These are phyloP conservation scores for Zygoascus hellenicus DNA, from an alignment of 1,139 yeast genomes.

Conservation along the genomic window DNA sequence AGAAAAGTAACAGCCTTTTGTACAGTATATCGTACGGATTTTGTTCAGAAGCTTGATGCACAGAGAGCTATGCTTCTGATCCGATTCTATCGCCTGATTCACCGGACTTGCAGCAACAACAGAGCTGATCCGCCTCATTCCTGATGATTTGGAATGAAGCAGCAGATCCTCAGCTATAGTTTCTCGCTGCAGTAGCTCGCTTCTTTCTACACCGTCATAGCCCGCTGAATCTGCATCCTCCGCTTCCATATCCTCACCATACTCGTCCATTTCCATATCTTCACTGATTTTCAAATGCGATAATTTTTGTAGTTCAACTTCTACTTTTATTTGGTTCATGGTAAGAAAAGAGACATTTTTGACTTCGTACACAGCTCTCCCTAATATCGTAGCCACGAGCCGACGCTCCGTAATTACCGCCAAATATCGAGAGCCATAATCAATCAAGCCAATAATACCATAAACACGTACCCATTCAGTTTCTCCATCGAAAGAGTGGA, in stretches of 20 bases:
- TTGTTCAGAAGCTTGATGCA: constrained; percentile 16
- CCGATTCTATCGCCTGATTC: neutral
- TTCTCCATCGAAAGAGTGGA: neutral
- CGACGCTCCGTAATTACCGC: constrained; percentile 20
- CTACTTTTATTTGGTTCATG: constrained; percentile 11
- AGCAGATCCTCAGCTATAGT: neutral
- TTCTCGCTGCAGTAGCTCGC: neutral
- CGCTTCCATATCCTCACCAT: constrained; percentile 3
- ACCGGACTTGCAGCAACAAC: no score
- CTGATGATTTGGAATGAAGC: no score
- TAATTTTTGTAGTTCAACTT: neutral
- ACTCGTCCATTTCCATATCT: neutral
- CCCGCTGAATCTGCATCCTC: constrained; percentile 1
- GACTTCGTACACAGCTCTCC: constrained; percentile 16
- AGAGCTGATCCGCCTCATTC: neutral
- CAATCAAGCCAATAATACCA: constrained; percentile 22
- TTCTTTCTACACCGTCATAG: neutral
- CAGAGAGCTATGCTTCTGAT: neutral
- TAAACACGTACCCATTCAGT: constrained; percentile 1
- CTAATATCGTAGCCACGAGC: constrained; percentile 15
- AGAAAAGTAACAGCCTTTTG: constrained; percentile 22
- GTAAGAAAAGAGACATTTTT: constrained; percentile 19
- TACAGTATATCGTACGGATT: constrained; percentile 14
- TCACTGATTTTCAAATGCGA: neutral
- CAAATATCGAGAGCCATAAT: constrained; percentile 21